These are phyloP conservation scores for Aspergillus ochraceus DNA, from an alignment of 2,329 filamentous ascomycete genomes.

Conservation along the genomic window DNA sequence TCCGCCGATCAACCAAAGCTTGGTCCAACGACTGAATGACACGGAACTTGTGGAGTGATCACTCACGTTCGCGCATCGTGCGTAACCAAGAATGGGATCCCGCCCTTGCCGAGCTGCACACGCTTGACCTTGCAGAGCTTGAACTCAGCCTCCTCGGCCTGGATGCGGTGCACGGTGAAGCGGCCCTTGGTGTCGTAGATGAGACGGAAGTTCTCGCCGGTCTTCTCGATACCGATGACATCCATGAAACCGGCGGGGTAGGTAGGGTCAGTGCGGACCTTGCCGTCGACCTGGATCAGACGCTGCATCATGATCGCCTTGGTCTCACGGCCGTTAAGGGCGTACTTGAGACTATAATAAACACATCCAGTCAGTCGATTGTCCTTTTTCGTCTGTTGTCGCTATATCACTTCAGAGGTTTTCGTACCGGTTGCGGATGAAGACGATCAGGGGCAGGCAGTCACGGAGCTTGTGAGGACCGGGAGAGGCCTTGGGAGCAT, in stretches of 20 bases:
- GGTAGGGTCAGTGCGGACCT: conserved; percentile 98
- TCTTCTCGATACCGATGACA: conserved; percentile 99
- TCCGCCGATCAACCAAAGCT: conserved; percentile 75
- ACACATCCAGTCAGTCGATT: conserved; percentile 11
- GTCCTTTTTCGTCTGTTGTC: not conserved
- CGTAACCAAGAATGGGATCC: conserved; percentile 99
- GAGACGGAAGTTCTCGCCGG: conserved; percentile 99
- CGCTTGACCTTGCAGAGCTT: conserved; percentile 99
- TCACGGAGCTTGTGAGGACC: conserved; percentile 99
- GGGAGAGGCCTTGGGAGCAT: conserved; percentile 66
- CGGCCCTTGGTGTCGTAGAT: conserved; percentile 99
- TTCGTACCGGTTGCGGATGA: conserved; percentile 73
- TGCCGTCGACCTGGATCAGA: conserved; percentile 98
- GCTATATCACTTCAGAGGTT: not conserved
- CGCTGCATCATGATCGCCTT: conserved; percentile 99
- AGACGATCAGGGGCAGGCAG: conserved; percentile 98
- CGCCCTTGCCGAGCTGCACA: conserved; percentile 97
- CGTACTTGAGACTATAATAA: conserved; percentile 84
- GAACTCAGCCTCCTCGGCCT: conserved; percentile 98
- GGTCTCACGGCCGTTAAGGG: conserved; percentile 96
- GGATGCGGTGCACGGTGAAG: conserved; percentile 99
- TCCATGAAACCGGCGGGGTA: conserved; percentile 99
- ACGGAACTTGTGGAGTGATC: conserved; percentile 62
- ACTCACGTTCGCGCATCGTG: conserved; percentile 99
- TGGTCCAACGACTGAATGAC: conserved; percentile 99